Conservation (phyloP, 352 stramenopile species). For the Phytopythium boreale region DNA sequence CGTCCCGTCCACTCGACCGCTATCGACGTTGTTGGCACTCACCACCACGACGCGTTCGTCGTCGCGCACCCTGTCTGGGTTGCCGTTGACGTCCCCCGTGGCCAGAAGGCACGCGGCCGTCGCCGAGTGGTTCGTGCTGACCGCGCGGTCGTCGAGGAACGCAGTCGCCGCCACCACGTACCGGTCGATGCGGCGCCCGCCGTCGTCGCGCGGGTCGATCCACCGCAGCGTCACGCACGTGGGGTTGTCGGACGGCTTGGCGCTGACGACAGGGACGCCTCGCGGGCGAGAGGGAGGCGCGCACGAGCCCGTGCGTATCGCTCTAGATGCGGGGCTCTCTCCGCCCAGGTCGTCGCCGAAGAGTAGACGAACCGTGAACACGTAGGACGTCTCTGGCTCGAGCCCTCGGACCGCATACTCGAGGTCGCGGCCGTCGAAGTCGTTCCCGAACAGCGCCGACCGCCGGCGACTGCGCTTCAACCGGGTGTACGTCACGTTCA, state of each 20-base stretch:
- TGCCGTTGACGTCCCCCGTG: neutral
- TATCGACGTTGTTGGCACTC: slow-evolving; percentile 10
- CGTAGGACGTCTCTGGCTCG: slow-evolving; percentile 55
- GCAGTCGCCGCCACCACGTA: slow-evolving; percentile 31
- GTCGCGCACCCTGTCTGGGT: slow-evolving; percentile 12
- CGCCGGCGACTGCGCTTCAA: slow-evolving; percentile 59
- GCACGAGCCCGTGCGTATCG: slow-evolving; percentile 37
- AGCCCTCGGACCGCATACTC: slow-evolving; percentile 51
- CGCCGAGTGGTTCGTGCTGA: neutral
- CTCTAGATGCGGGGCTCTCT: slow-evolving; percentile 46
- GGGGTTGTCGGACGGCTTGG: neutral
- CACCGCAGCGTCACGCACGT: slow-evolving; percentile 52
- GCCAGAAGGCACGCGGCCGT: neutral
- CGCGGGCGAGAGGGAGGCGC: slow-evolving; percentile 33
- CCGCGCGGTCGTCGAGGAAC: neutral
- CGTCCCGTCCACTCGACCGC: neutral
- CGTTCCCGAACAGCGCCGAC: slow-evolving; percentile 66
- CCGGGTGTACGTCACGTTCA: slow-evolving; percentile 55
- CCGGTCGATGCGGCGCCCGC: slow-evolving; percentile 37
- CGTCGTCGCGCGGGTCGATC: slow-evolving; percentile 54
- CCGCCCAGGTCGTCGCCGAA: slow-evolving; percentile 52
- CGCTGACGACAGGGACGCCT: slow-evolving; percentile 31
- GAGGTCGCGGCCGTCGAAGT: slow-evolving; percentile 79
- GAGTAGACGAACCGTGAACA: slow-evolving; percentile 66
- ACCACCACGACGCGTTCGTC: slow-evolving; percentile 28